Base-by-base conservation (phyloP, 768 basidiomycete species). In the Naematelia encephala region DNA sequence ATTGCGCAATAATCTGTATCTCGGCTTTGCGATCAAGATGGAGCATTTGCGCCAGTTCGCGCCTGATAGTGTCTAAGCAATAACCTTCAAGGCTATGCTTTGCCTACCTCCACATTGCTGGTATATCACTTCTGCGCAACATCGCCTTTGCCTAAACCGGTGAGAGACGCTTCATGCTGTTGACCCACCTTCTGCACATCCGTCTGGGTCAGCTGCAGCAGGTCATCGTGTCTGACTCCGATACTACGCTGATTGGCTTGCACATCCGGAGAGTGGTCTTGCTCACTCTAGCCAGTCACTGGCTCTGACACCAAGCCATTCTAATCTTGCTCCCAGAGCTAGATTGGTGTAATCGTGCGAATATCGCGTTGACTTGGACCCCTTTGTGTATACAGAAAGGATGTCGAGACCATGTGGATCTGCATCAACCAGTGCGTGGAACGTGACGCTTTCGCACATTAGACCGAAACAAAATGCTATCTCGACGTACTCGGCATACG, bases 361-460 rank as follows among this genome's bases (percentile, higher is more conserved):
- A 70, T 89, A 88, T 44, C 80, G 81, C 77, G 91, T 81, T 34
- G 78, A 79, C 51, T 75, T 77, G 57, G 91, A 92, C 10, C 96
- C 96, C 67, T 83, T 84, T 60, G 84, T 88, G 79, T 91, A 97
- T 8, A 89, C 87, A 0, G 88, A 87, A 12, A 92, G 82, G 61
- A 99, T 97, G 61, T 94, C 91, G 44, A 98, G 74, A 1, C 96
- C 96, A 73, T 89, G 89, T 0, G 93, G 87, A 74, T 99, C 96
- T 0, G 84, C 87, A 69, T 99, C 96, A 4, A 98, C 88, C 30
- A 98, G 77, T 1, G 83, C 87, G 52, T 88, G 73, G 48, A 97
- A 82, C 0, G 89, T 89, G 30, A 89, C 80, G 4, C 93, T 96
- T 68, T 23, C 11, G 3, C 22, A 44, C 16, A 25, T 22, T n/a